These are phyloP conservation scores for Termitomyces sp. DNA, from an alignment of 1,284 basidiomycete species.

Conservation along the genomic window DNA sequence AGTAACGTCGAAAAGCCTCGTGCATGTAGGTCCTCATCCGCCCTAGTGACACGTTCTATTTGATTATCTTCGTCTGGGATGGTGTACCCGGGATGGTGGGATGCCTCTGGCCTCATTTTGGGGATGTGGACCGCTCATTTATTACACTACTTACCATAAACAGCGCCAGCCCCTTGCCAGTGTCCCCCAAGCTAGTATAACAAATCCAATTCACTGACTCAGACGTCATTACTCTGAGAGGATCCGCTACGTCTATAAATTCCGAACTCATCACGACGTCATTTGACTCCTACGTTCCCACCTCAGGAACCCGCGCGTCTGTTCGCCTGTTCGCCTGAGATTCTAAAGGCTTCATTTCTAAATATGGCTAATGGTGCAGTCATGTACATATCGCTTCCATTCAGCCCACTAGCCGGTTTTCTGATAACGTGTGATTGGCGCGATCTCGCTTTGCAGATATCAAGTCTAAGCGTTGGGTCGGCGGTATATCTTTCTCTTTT, in stretches of 20 bases:
- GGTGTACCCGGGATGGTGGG: neutral
- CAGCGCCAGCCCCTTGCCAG: neutral
- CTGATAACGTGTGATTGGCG: neutral
- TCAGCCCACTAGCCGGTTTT: neutral
- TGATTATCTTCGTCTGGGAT: neutral
- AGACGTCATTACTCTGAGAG: neutral
- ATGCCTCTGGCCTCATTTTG: neutral
- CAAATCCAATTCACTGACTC: neutral
- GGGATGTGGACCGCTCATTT: neutral
- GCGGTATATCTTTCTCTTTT: neutral
- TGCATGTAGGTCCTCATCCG: slow-evolving; percentile 8
- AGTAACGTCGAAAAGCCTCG: slow-evolving; percentile 5
- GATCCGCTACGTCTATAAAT: neutral
- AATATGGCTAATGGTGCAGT: neutral
- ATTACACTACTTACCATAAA: slow-evolving; percentile 2
- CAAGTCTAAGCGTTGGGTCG: neutral
- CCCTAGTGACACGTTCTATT: slow-evolving; percentile 4
- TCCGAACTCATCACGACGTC: slow-evolving; percentile 1
- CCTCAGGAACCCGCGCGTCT: neutral
- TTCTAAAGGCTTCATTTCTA: neutral
- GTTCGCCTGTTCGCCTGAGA: neutral
- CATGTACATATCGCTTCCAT: neutral
- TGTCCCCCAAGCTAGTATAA: neutral
- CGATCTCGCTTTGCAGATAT: neutral
- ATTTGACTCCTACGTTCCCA: neutral